Conservation (phyloP, 1,139 yeast genomes). For the Zygoascus meyerae region DNA sequence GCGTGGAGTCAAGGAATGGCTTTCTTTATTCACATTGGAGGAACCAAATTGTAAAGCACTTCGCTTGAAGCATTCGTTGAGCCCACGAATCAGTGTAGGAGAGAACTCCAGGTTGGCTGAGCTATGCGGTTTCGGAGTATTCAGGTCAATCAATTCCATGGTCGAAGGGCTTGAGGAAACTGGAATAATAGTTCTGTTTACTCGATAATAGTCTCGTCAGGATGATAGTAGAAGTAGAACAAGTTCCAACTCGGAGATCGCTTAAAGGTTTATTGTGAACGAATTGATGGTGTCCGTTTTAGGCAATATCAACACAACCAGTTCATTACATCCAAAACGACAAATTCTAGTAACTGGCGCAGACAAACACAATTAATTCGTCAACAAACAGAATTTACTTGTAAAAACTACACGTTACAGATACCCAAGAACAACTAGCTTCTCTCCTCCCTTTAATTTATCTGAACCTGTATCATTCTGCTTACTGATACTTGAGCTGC, state of each 20-base stretch:
- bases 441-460: no score
- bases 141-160: constrained; percentile 21
- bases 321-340: not conserved
- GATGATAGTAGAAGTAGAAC: not conserved
- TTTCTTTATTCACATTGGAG: not conserved
- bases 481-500: no score
- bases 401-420: no score
- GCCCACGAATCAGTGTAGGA: constrained; percentile 21
- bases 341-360: no score
- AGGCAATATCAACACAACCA: constrained; percentile 13
- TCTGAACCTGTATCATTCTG: no score
- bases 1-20: no score
- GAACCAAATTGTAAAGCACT: constrained; percentile 2
- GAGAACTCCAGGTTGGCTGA: constrained; percentile 20
- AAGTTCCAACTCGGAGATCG: no score
- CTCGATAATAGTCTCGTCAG: not conserved
- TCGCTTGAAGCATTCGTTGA: constrained; percentile 23
- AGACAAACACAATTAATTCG: no score
- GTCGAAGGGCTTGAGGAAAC: not conserved
- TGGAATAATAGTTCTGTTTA: not conserved
- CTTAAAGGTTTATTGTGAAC: not conserved
- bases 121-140: constrained; percentile 19
- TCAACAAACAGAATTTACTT: no score
- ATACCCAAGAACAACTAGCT: no score
- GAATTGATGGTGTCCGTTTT: constrained; percentile 5